Base-by-base conservation (phyloP, 345 rosid species). In the Gossypioides kirkii region DNA sequence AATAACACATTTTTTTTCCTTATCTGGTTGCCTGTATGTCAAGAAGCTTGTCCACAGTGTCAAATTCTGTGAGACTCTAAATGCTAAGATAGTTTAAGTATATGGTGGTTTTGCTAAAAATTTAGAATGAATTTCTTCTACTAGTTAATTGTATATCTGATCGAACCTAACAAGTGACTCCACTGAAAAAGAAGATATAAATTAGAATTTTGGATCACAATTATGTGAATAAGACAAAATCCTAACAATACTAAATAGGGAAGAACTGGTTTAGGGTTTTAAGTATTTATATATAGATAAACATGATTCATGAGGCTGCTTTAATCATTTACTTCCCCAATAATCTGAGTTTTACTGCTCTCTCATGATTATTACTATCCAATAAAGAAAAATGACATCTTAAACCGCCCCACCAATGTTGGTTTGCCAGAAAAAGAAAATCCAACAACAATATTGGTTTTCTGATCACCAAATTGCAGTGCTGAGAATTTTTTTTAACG, bases 351-450 rank as follows among this genome's bases (percentile, higher is more conserved):
- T 65, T 65, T 65, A 65, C 70, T 65, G 36, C 68, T 63, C 14
- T 18, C 4, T 43, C 13, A 18, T 47, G 46, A 41, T 49, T 17
- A 50, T 36, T 70, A 60, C 54, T 36, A 20, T 42, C 38, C 36
- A 71, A 69, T 45, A 63, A 70, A 28, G 55, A 62, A 36, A 36
- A 43, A 12, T 47, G 46, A 22, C 11, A 70, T 14, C 10, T 49
- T 36, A 38, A 64, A 80, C 84, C 85, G 80, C 71, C 85, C 80
- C 67, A 78, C 84, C 79, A 72, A 38, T 52, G 54, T 74, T 69
- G 76, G 52, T 12, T 73, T 69, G 81, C 79, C 87, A 78, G 64
- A 18, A 66, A 65, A 46, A 65, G 60, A 18, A 56, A 65, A 65
- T 64, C 52, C 52, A 2, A 41, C 36, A 12, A 11, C 4, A 58